Percentiles rank a stretch among this genome's conserved stretches.
These are phyloP conservation scores for Deinandra increscens DNA, from an alignment of 129 eudicot species.

Conservation along the genomic window DNA sequence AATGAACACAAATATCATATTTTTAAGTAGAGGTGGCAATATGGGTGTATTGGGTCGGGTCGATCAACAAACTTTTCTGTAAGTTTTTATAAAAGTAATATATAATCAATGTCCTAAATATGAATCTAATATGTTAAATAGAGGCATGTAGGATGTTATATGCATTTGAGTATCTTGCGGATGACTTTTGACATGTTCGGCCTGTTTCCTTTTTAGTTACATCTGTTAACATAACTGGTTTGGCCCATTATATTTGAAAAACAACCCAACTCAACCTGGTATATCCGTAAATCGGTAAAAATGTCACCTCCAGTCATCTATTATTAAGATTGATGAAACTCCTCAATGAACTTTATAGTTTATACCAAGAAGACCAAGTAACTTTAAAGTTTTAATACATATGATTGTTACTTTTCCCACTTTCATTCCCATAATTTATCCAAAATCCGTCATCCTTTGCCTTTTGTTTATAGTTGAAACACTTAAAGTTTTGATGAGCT, in stretches of 20 bases:
- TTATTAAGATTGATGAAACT: background rate
- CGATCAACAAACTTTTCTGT: background rate
- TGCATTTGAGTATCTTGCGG: background rate
- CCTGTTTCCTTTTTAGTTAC: background rate
- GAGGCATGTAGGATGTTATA: background rate
- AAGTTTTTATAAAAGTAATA: background rate
- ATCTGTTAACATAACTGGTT: background rate
- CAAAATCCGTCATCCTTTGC: background rate
- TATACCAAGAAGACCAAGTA: background rate
- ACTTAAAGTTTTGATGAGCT: background rate
- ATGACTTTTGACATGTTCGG: background rate
- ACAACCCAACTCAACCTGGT: background rate
- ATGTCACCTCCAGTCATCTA: background rate
- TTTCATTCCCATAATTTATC: background rate
- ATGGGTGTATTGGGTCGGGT: background rate
- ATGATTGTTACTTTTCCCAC: background rate
- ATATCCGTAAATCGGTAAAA: background rate
- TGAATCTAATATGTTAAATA: background rate
- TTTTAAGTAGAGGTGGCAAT: background rate
- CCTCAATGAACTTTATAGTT: background rate
- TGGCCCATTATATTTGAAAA: background rate
- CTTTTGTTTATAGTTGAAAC: background rate
- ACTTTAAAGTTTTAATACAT: background rate
- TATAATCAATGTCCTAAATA: background rate
- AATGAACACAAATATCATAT: background rate